phyloP scores from a whole-genome alignment of 805 yeast species.

The Metschnikowia similis region DNA sequence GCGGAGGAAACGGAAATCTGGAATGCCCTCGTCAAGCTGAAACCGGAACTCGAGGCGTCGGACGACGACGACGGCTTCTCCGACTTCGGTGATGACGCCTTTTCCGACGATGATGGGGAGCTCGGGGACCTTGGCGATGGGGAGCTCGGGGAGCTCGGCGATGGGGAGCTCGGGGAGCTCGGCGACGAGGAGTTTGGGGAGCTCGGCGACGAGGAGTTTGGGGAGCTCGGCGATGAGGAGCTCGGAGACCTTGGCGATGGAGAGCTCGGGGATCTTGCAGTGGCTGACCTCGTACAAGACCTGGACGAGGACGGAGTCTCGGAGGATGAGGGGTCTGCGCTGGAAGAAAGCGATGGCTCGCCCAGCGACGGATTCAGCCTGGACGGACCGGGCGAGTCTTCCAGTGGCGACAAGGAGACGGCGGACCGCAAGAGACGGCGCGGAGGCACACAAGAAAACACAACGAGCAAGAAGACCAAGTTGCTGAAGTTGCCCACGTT shows the following conservation, averaged over 20 bases:
- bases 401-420: conserved; percentile 8
- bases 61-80: conserved; percentile 30
- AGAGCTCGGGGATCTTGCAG: neutral
- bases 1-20: conserved; percentile 71
- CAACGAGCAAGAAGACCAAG: conserved; percentile 48
- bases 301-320: conserved; percentile 31
- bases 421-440: conserved; percentile 23
- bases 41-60: conserved; percentile 59
- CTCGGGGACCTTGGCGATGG: neutral
- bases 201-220: conserved; percentile 28
- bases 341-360: conserved; percentile 16
- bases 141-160: conserved; percentile 6
- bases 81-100: conserved; percentile 45
- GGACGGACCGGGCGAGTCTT: conserved; percentile 7
- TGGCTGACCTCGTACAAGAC: conserved; percentile 11
- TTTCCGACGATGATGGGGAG: conserved; percentile 23
- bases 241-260: neutral
- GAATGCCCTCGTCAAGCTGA: conserved; percentile 71
- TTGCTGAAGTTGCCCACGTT: conserved; percentile 72
- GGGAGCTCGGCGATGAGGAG: conserved; percentile 16
- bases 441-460: conserved; percentile 26
- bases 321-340: conserved; percentile 28
- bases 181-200: conserved; percentile 43
- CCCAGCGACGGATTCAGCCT: neutral
- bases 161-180: conserved; percentile 31